Conservation (phyloP, 2,329 filamentous ascomycete species). For the Fusarium robinianum region DNA sequence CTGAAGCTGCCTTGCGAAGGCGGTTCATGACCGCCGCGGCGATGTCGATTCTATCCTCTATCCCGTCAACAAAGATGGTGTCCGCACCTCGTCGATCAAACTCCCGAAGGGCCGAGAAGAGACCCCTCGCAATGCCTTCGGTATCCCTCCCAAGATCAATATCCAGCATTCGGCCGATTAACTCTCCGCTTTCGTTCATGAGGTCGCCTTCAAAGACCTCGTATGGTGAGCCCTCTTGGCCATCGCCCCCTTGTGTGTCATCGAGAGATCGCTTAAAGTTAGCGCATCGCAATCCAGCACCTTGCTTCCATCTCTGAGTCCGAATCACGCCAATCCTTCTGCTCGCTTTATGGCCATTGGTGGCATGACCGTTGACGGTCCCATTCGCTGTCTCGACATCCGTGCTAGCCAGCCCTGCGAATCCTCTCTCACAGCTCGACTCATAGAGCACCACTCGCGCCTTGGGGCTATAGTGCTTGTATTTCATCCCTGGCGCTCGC, state of each 20-base stretch:
- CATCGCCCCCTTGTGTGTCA: slow-evolving; percentile 29
- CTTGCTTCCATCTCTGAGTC: slow-evolving; percentile 57
- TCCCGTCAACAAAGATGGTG: slow-evolving; percentile 88
- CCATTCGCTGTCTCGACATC: slow-evolving; percentile 41
- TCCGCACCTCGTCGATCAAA: slow-evolving; percentile 80
- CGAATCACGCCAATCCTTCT: slow-evolving; percentile 58
- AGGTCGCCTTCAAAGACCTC: slow-evolving; percentile 50
- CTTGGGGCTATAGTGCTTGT: slow-evolving; percentile 94
- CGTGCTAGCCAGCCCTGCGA: slow-evolving; percentile 42
- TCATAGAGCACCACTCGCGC: slow-evolving; percentile 87
- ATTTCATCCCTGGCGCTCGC: slow-evolving; percentile 96
- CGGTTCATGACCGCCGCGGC: slow-evolving; percentile 88
- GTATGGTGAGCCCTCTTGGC: slow-evolving; percentile 41
- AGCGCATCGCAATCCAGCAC: slow-evolving; percentile 46
- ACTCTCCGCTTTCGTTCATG: slow-evolving; percentile 38
- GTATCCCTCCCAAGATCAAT: slow-evolving; percentile 73
- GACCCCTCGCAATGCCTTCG: slow-evolving; percentile 76
- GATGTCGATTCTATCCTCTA: slow-evolving; percentile 77
- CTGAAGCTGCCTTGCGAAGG: slow-evolving; percentile 74
- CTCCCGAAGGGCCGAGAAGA: slow-evolving; percentile 86
- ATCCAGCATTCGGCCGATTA: slow-evolving; percentile 61
- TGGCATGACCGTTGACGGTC: slow-evolving; percentile 30
- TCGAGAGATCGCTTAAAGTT: slow-evolving; percentile 31
- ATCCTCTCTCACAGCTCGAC: slow-evolving; percentile 45
- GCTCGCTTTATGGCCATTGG: slow-evolving; percentile 17